phyloP scores from a whole-genome alignment of 202 grass and related monocot genomes.

The Zizania palustris region DNA sequence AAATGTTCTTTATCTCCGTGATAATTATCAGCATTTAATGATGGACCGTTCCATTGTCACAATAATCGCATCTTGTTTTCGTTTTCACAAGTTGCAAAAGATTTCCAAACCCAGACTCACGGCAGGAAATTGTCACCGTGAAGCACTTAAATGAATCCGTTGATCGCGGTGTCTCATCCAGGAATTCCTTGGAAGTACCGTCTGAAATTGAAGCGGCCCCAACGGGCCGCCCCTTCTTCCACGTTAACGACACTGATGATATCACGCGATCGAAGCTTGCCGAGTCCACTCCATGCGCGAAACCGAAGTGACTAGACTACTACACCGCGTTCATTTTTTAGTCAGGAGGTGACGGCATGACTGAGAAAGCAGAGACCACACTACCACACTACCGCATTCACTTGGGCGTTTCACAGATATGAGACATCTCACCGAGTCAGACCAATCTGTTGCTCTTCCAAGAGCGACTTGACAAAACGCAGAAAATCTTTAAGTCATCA shows the following conservation, averaged over 20 bases:
- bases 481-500: too few species aligned
- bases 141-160: background rate
- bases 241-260: background rate
- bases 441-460: background rate
- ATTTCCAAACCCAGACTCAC: background rate
- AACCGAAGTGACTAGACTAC: background rate
- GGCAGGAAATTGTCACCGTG: background rate
- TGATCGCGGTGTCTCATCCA: background rate
- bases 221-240: background rate
- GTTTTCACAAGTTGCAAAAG: too few species aligned
- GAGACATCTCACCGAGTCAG: background rate
- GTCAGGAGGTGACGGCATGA: background rate
- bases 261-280: background rate
- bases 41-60: too few species aligned
- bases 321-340: background rate
- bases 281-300: background rate
- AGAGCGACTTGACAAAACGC: conserved; percentile 2
- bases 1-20: too few species aligned
- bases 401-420: background rate
- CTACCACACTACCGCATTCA: background rate
- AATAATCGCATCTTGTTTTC: too few species aligned
- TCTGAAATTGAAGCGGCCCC: too few species aligned
- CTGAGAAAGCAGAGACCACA: background rate
- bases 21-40: too few species aligned
- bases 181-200: background rate